Conservation (phyloP, 768 basidiomycete genomes). For the Antrodiella citrinella region DNA sequence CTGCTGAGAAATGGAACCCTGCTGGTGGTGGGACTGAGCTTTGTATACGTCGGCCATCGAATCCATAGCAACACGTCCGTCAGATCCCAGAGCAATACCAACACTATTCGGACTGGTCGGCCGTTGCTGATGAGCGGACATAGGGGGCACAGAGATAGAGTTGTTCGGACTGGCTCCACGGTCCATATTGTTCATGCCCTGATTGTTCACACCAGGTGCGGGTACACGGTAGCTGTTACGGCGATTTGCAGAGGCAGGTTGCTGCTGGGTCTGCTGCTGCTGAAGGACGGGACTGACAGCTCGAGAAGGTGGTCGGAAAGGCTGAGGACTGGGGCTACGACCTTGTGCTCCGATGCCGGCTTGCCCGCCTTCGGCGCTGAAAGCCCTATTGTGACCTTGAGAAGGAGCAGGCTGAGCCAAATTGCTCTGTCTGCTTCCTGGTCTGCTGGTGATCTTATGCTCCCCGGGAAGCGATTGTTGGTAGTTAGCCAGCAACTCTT, state of each 20-base stretch:
- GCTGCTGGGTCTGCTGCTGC: constrained; percentile 1
- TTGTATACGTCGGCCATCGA: constrained; percentile 52
- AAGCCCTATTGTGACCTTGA: constrained; percentile 33
- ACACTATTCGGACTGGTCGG: constrained; percentile 72
- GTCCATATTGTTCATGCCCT: constrained; percentile 17
- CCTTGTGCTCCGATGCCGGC: constrained; percentile 79
- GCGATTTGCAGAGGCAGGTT: background rate
- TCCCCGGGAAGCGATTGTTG: constrained; percentile 87
- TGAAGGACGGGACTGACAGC: constrained; percentile 38
- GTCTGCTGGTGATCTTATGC: constrained; percentile 48
- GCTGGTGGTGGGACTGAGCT: constrained; percentile 22
- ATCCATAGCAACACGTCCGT: constrained; percentile 75
- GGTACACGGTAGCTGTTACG: constrained; percentile 11
- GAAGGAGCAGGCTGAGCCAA: constrained; percentile 19
- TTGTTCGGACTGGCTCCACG: constrained; percentile 26
- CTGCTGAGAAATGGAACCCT: constrained; percentile 18
- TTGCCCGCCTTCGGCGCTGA: constrained; percentile 54
- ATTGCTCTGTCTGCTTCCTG: constrained; percentile 33
- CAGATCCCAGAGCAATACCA: constrained; percentile 76
- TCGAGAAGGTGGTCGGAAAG: constrained; percentile 33
- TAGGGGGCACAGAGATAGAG: constrained; percentile 21
- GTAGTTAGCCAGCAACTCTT: constrained; percentile 70
- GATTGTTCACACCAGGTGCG: constrained; percentile 9
- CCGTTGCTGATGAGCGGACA: constrained; percentile 25
- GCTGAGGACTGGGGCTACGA: constrained; percentile 53